These are phyloP conservation scores for Anthostomella pinea DNA, from an alignment of 2,329 filamentous ascomycete genomes.

Conservation along the genomic window DNA sequence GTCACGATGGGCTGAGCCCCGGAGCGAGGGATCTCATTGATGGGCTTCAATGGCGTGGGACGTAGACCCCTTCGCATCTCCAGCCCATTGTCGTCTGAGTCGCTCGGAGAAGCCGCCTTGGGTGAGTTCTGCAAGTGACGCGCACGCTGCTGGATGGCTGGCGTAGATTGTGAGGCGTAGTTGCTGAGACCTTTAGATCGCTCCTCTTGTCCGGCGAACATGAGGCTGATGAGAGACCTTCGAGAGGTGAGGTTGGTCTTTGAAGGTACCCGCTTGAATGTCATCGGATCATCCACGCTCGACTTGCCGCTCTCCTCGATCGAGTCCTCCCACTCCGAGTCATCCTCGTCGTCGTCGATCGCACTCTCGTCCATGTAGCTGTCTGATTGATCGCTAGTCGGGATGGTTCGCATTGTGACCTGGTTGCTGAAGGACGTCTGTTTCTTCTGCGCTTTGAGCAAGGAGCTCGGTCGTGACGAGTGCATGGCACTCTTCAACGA, in stretches of 20 bases:
- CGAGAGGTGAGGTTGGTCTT: slow-evolving; percentile 79
- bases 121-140: slow-evolving; percentile 47
- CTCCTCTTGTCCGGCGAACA: slow-evolving; percentile 75
- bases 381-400: slow-evolving; percentile 56
- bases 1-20: slow-evolving; percentile 74
- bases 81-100: slow-evolving; percentile 60
- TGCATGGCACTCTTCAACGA: slow-evolving; percentile 60
- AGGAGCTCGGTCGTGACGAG: slow-evolving; percentile 41
- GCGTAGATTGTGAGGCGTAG: slow-evolving; percentile 62
- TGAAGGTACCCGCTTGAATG: slow-evolving; percentile 91
- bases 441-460: slow-evolving; percentile 60
- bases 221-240: slow-evolving; percentile 83
- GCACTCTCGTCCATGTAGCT: slow-evolving; percentile 77
- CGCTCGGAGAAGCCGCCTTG: slow-evolving; percentile 49
- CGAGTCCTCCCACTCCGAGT: slow-evolving; percentile 61
- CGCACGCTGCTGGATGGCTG: slow-evolving; percentile 66
- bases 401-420: slow-evolving; percentile 65
- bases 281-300: slow-evolving; percentile 73
- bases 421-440: slow-evolving; percentile 79
- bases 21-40: slow-evolving; percentile 64
- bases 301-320: slow-evolving; percentile 80
- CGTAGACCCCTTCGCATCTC: slow-evolving; percentile 62
- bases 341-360: slow-evolving; percentile 70
- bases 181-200: slow-evolving; percentile 68
- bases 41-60: slow-evolving; percentile 48